These are phyloP conservation scores for Massariosphaeria phaeospora DNA, from an alignment of 495 filamentous ascomycete species.

Conservation along the genomic window DNA sequence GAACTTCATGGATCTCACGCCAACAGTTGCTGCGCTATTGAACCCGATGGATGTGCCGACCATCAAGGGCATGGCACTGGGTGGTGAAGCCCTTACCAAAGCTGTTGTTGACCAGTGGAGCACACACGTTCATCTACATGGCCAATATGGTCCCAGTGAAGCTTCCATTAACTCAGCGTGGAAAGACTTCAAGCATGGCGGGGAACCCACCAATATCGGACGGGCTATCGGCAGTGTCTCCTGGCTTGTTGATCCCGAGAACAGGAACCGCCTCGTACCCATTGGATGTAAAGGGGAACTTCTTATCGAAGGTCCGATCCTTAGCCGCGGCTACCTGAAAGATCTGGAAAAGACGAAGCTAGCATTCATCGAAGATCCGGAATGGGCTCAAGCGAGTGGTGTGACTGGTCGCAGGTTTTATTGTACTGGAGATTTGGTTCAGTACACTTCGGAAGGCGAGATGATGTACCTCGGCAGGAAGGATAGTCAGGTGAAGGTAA, in stretches of 20 bases:
- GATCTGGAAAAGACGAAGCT: slow-evolving; percentile 27
- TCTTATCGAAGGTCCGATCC: slow-evolving; percentile 31
- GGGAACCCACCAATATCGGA: slow-evolving; percentile 28
- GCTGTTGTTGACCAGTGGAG: slow-evolving; percentile 22
- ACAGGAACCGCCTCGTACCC: slow-evolving; percentile 20
- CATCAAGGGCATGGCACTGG: slow-evolving; percentile 20
- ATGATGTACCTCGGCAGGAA: slow-evolving; percentile 34
- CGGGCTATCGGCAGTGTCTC: slow-evolving; percentile 27
- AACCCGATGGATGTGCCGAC: slow-evolving; percentile 19
- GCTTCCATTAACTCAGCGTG: slow-evolving; percentile 21
- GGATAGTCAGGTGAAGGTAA: slow-evolving; percentile 35
- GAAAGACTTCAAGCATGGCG: slow-evolving; percentile 22
- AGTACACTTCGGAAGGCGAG: slow-evolving; percentile 30
- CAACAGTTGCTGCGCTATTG: slow-evolving; percentile 21
- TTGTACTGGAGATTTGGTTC: slow-evolving; percentile 32
- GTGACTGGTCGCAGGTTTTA: slow-evolving; percentile 29
- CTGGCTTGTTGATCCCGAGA: slow-evolving; percentile 24
- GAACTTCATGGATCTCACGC: slow-evolving; percentile 29
- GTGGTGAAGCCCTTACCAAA: slow-evolving; percentile 22
- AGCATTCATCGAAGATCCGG: slow-evolving; percentile 27
- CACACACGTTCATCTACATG: slow-evolving; percentile 13
- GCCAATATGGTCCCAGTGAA: slow-evolving; percentile 28
- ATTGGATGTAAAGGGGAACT: slow-evolving; percentile 30
- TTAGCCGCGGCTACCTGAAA: slow-evolving; percentile 31
- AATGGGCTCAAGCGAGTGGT: slow-evolving; percentile 10